phyloP scores from a whole-genome alignment of 2,329 filamentous ascomycete genomes.

The Paracorniculantispora psalliotae region DNA sequence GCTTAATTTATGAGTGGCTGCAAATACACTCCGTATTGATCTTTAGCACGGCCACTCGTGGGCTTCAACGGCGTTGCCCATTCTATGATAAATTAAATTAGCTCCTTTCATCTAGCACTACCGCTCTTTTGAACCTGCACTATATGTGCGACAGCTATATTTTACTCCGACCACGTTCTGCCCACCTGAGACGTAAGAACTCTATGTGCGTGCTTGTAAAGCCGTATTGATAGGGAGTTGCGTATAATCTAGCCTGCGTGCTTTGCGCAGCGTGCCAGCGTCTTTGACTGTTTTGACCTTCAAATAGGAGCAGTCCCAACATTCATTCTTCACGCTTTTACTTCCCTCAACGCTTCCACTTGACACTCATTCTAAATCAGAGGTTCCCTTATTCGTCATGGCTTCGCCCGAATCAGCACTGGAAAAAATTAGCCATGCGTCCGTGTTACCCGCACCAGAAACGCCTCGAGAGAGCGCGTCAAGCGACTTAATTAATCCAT shows the following conservation, averaged over 20 bases:
- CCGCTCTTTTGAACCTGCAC: background rate
- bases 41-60: background rate
- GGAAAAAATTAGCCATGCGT: background rate
- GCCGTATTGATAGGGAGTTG: background rate
- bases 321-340: background rate
- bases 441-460: background rate
- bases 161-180: background rate
- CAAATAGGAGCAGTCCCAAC: background rate
- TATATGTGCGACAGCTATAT: background rate
- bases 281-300: background rate
- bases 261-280: background rate
- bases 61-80: background rate
- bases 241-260: background rate
- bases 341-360: background rate
- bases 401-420: background rate
- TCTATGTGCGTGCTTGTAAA: background rate
- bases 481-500: conserved; percentile 29
- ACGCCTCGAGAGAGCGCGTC: background rate
- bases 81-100: background rate
- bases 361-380: background rate
- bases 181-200: background rate
- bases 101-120: background rate
- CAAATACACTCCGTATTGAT: background rate
- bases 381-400: background rate
- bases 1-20: background rate